Percentiles rank a stretch among this genome's conserved stretches.
These are phyloP conservation scores for Capillidium rhysosporum DNA, from an alignment of 371 early-diverging fungal genomes.

Conservation along the genomic window DNA sequence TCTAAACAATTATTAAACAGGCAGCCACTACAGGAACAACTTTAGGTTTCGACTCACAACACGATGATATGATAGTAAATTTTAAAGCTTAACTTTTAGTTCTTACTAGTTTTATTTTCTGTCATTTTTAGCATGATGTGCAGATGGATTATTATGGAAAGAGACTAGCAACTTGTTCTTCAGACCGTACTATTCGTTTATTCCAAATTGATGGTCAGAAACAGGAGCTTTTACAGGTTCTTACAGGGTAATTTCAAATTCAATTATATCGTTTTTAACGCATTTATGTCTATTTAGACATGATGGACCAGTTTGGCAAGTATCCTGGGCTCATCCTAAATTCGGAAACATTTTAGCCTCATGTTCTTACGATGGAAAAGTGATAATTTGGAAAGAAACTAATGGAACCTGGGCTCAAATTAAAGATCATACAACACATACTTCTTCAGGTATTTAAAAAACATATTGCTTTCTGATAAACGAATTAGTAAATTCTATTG, in stretches of 20 bases:
- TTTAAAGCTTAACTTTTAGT: neutral
- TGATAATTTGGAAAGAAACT: constrained; percentile 86
- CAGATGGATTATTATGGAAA: constrained; percentile 96
- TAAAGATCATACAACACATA: constrained; percentile 74
- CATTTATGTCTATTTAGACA: constrained; percentile 30
- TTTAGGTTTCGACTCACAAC: constrained; percentile 57
- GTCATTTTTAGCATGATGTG: constrained; percentile 69
- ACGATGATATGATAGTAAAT: constrained; percentile 85
- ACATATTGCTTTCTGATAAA: neutral
- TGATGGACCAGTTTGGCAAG: constrained; percentile 97
- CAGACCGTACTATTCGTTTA: constrained; percentile 80
- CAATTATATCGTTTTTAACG: neutral
- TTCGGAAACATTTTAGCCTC: constrained; percentile 89
- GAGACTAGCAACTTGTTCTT: constrained; percentile 90
- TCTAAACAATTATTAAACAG: too few relatives aligned
- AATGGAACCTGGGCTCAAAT: constrained; percentile 70
- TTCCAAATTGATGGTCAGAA: constrained; percentile 73
- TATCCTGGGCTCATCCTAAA: constrained; percentile 97
- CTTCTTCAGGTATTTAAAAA: constrained; percentile 48
- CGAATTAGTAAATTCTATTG: constrained; percentile 67
- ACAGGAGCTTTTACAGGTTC: constrained; percentile 54
- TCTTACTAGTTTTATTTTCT: neutral
- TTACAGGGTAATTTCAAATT: constrained; percentile 35
- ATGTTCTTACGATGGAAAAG: constrained; percentile 87
- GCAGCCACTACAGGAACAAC: too few relatives aligned